These are phyloP conservation scores for Panicum virgatum DNA, from an alignment of 202 grass and related monocot species.

Conservation along the genomic window DNA sequence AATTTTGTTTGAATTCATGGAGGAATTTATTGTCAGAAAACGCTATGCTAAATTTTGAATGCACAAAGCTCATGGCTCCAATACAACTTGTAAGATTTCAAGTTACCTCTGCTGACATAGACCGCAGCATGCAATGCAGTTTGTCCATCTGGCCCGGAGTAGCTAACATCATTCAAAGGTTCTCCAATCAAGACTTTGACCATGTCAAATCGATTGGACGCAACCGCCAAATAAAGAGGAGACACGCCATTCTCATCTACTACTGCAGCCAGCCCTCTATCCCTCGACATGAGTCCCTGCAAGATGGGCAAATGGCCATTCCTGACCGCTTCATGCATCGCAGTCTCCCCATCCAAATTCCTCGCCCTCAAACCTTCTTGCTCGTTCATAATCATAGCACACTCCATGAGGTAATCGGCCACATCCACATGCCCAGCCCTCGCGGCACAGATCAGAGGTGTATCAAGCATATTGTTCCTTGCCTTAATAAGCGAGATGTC, in stretches of 20 bases:
- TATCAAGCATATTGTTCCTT: slow-evolving; percentile 9
- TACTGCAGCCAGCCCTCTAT: neutral
- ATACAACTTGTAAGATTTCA: neutral
- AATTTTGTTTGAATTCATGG: neutral
- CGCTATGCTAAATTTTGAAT: neutral
- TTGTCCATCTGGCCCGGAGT: slow-evolving; percentile 17
- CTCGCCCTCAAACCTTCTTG: neutral
- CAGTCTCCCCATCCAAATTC: slow-evolving; percentile 4
- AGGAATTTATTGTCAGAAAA: neutral
- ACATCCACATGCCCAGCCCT: slow-evolving; percentile 19
- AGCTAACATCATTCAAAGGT: neutral
- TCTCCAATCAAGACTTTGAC: slow-evolving; percentile 20
- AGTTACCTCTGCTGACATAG: slow-evolving; percentile 19
- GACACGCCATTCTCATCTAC: neutral
- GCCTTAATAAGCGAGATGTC: slow-evolving; percentile 6
- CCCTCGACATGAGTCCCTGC: neutral
- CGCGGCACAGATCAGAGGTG: slow-evolving; percentile 26
- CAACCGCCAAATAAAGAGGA: slow-evolving; percentile 19
- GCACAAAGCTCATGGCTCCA: neutral
- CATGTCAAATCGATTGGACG: neutral
- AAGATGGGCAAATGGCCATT: neutral
- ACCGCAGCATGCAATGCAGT: slow-evolving; percentile 35
- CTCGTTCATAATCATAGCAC: too few species aligned
- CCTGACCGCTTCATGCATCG: slow-evolving; percentile 19
- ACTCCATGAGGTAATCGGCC: neutral